A percentile compares a stretch with the other conserved stretches of the same genome.
These are phyloP conservation scores for Hymenoscyphus salicellus DNA, from an alignment of 2,329 filamentous ascomycete genomes.

Conservation along the genomic window DNA sequence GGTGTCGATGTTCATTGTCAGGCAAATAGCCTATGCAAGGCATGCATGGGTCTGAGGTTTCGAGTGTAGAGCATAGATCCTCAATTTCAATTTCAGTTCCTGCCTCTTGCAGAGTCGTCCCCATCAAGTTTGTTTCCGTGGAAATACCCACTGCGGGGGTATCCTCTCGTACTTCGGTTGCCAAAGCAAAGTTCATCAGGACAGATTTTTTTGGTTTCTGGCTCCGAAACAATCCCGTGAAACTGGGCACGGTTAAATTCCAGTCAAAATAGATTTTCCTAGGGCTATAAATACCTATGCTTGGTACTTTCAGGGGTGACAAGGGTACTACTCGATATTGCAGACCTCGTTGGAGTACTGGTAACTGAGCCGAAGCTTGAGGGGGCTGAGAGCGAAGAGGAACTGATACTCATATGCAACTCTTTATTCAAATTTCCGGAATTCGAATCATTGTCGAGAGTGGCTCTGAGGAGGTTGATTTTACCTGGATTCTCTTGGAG, in stretches of 20 bases:
- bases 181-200: background rate
- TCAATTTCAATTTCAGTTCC: constrained; percentile 15
- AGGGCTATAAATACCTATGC: background rate
- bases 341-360: background rate
- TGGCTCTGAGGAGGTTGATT: background rate
- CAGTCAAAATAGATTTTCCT: background rate
- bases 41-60: background rate
- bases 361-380: background rate
- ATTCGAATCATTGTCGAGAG: background rate
- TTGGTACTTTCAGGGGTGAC: background rate
- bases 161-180: background rate
- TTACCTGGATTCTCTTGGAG: constrained; percentile 1
- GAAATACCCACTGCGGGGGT: too few species aligned
- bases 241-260: background rate
- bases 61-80: constrained; percentile 21
- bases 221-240: background rate
- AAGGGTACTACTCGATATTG: background rate
- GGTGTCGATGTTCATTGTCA: constrained; percentile 18
- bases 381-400: background rate
- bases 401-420: background rate
- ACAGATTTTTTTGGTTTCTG: constrained; percentile 1
- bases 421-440: background rate
- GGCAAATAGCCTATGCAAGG: constrained; percentile 21
- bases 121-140: background rate
- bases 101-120: background rate